A percentile compares a stretch with the other conserved stretches of the same genome.
Conservation (phyloP, 2,329 filamentous ascomycete species). For the Myriosclerotinia duriaeana region DNA sequence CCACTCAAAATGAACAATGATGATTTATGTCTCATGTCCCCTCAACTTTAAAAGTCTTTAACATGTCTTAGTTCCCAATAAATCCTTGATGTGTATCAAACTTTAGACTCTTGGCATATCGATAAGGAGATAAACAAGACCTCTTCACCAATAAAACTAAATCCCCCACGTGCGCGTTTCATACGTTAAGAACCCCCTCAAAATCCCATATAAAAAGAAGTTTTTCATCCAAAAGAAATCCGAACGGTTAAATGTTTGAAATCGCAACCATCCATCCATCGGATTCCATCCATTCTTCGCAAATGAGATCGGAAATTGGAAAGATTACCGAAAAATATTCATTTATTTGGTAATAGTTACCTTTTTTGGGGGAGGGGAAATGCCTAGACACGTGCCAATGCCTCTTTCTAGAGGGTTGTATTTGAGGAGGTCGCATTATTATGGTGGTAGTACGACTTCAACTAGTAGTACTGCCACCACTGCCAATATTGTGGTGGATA, state of each 20-base stretch:
- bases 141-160: slow-evolving; percentile 5
- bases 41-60: not conserved
- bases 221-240: slow-evolving; percentile 1
- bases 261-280: not conserved
- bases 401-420: slow-evolving; percentile 16
- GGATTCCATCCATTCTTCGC: not conserved
- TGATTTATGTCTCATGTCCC: not conserved
- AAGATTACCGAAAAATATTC: not conserved
- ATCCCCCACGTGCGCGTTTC: slow-evolving; percentile 16
- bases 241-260: not conserved
- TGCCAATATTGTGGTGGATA: slow-evolving; percentile 47
- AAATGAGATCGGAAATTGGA: slow-evolving; percentile 7
- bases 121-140: slow-evolving; percentile 19
- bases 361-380: not conserved
- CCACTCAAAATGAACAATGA: not conserved
- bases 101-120: slow-evolving; percentile 16
- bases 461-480: slow-evolving; percentile 9
- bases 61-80: slow-evolving; percentile 4
- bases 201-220: slow-evolving; percentile 16
- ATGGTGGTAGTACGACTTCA: slow-evolving; percentile 39
- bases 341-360: slow-evolving; percentile 10
- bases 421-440: slow-evolving; percentile 16
- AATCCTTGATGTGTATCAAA: slow-evolving; percentile 1
- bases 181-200: slow-evolving; percentile 9
- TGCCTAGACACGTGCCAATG: slow-evolving; percentile 23